phyloP scores from a whole-genome alignment of 768 basidiomycete species.

The Lactarius akahatsu region DNA sequence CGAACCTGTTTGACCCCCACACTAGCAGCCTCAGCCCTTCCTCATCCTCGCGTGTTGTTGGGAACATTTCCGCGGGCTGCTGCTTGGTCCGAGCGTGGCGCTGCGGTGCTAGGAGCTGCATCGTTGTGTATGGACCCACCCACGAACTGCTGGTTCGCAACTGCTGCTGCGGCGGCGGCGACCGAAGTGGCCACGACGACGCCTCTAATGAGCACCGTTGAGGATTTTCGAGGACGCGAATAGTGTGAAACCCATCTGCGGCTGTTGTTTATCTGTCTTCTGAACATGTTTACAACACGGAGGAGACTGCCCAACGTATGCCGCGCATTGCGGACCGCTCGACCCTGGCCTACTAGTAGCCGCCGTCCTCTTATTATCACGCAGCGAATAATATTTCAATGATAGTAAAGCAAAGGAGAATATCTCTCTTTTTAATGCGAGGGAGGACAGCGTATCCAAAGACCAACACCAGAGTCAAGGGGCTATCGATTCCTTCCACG shows the following conservation, averaged over 20 bases:
- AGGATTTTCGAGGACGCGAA: not conserved
- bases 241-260: constrained; percentile 15
- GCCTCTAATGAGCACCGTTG: constrained; percentile 9
- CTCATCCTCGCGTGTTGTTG: constrained; percentile 32
- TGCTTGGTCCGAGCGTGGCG: constrained; percentile 7
- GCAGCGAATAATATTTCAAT: not conserved
- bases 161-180: constrained; percentile 8
- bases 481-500: constrained; percentile 16
- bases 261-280: constrained; percentile 13
- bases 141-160: constrained; percentile 17
- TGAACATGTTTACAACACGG: constrained; percentile 16
- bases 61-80: constrained; percentile 1
- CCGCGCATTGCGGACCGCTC: not conserved
- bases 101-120: constrained; percentile 26
- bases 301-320: not conserved
- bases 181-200: constrained; percentile 15
- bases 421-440: not conserved
- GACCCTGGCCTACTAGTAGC: not conserved
- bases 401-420: not conserved
- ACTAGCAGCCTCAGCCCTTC: constrained; percentile 39
- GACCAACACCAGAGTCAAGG: not conserved
- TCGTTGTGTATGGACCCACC: constrained; percentile 39
- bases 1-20: constrained; percentile 76
- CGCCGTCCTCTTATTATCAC: not conserved
- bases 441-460: not conserved